Evolutionary conservation across 2,329 filamentous ascomycete genomes (phyloP), one percentile per base, ranked within the genome.

Genomic region (Metarhizium anisopliae): DNA sequence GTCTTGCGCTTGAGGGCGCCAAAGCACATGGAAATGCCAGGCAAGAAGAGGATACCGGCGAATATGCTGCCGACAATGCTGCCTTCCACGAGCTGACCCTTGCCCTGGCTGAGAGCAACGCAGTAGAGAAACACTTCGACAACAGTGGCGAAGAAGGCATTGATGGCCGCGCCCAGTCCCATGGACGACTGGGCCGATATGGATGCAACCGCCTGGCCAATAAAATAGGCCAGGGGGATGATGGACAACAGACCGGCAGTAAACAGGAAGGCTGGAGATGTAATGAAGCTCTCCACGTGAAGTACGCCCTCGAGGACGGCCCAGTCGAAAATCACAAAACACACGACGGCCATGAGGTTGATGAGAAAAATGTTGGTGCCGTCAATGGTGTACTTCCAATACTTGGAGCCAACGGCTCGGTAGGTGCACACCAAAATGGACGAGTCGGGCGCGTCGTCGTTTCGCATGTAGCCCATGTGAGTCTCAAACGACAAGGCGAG

Each of bases 301-400:
- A 97, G 72, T 4, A 83, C 72, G 16, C 84, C 76, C 38, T 85
- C 80, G 30, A 99, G 77, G 29, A 99, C 78, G 58, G 85, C 85
- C 79, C 93, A 97, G 75, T 99, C 94, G 61, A 95, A 83, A 59
- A 99, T 95, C 66, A 93, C 89, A 67, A 99, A 96, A 29, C 89
- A 75, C n/a, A 99, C 94, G 18, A 99, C 83, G 13, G 84, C 87
- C 74, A 97, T 90, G 56, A 99, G 81, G 69, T 99, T 99, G 77
- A 99, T 96, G 62, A 99, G 83, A 74, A 99, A 97, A 67, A 99
- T 95, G 73, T 99, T 99, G 59, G 94, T 99, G 55, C 94, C 95
- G 67, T 99, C 94, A 57, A 99, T 80, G 4, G 94, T 99, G 73
- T 99, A 99, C 74, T 99, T 99, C 93, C 95, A 99, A 76, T 99